phyloP scores from a whole-genome alignment of 768 basidiomycete genomes.

The Leccinum sublutescens region DNA sequence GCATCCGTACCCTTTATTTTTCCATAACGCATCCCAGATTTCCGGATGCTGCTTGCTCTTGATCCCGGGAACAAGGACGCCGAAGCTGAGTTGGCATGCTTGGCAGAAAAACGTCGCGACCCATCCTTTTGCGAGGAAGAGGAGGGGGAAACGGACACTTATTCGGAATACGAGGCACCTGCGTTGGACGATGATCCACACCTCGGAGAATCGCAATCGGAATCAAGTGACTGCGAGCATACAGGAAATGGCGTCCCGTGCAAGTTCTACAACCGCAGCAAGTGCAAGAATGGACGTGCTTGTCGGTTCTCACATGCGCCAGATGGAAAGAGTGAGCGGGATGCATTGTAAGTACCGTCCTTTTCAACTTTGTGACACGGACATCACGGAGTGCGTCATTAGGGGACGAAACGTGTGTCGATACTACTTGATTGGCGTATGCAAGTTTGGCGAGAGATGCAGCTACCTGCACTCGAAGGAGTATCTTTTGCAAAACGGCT shows the following conservation, averaged over 20 bases:
- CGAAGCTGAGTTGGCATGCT: constrained; percentile 14
- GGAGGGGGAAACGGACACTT: neutral
- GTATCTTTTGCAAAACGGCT: constrained; percentile 43
- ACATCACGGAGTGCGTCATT: neutral
- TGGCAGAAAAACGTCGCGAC: neutral
- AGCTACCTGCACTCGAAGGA: constrained; percentile 48
- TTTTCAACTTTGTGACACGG: neutral
- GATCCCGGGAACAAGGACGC: constrained; percentile 28
- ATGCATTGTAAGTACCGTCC: constrained; percentile 45
- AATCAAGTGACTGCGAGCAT: constrained; percentile 55
- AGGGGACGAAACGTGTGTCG: constrained; percentile 56
- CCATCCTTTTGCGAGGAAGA: neutral
- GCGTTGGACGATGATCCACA: constrained; percentile 27
- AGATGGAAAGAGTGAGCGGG: constrained; percentile 52
- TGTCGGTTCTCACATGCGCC: constrained; percentile 56
- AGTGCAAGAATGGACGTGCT: constrained; percentile 40
- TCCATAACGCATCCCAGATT: constrained; percentile 23
- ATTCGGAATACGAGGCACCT: constrained; percentile 19
- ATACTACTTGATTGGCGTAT: constrained; percentile 38
- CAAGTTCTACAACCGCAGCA: constrained; percentile 55
- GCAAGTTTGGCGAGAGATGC: constrained; percentile 42
- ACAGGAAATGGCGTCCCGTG: constrained; percentile 52
- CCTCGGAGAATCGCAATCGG: constrained; percentile 43
- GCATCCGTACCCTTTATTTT: neutral
- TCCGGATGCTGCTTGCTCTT: constrained; percentile 22